These are phyloP conservation scores for Fagopyrum tataricum DNA, from an alignment of 148 eudicot genomes.

Conservation along the genomic window DNA sequence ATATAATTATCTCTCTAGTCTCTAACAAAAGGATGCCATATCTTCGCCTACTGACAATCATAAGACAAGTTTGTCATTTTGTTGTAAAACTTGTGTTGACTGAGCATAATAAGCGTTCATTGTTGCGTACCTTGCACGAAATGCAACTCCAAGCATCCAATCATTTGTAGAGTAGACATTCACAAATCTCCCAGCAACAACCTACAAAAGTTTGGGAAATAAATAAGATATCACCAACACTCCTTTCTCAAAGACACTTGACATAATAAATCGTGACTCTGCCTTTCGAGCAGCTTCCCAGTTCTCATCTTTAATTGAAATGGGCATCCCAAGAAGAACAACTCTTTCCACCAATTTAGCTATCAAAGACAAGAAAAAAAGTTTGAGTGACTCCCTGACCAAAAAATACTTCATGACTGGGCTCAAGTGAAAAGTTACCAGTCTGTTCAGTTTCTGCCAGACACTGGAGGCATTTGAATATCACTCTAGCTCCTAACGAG, in stretches of 20 bases:
- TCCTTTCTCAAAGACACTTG: background rate
- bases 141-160: conserved; percentile 96
- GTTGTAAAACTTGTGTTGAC: no score
- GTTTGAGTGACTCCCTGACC: conserved; percentile 9
- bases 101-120: background rate
- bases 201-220: conserved; percentile 34
- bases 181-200: conserved; percentile 91
- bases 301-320: conserved; percentile 69
- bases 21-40: no score
- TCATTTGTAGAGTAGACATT: conserved; percentile 81
- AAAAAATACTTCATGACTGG: background rate
- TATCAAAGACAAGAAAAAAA: conserved; percentile 27
- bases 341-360: conserved; percentile 92
- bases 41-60: no score
- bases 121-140: conserved; percentile 74
- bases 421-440: conserved; percentile 30
- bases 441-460: conserved; percentile 48
- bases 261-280: conserved; percentile 9
- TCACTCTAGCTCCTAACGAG: conserved; percentile 95
- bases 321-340: conserved; percentile 90
- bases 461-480: conserved; percentile 76
- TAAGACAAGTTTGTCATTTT: no score
- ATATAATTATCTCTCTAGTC: no score
- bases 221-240: background rate
- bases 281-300: conserved; percentile 96